Base-by-base conservation (phyloP, 2,329 filamentous ascomycete species). In the Mycosphaerella sp. region DNA sequence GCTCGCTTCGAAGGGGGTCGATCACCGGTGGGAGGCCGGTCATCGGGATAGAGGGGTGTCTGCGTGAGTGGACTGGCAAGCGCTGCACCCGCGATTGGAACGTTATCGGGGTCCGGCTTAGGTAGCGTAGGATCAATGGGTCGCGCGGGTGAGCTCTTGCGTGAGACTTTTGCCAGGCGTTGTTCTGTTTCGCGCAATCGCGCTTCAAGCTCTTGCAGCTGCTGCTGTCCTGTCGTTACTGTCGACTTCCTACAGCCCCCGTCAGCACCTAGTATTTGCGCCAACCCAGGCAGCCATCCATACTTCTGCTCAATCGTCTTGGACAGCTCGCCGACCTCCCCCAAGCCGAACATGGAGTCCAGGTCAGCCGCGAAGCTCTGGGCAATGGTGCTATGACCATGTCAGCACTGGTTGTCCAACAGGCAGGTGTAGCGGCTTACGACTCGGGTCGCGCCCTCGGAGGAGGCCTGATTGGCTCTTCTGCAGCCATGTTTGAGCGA, bases 331-430 rank as follows among this genome's bases (percentile, higher is more conserved):
- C 85, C 81, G 52, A 93, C 70, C 61, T 83, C 80, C 62, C 93
- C 87, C 66, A 96, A 84, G 65, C 86, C 85, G 75, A 96, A 96
- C 62, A 94, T 85, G 67, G 89, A 85, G 75, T 91, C 86, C 55
- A 96, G 77, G 68, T 91, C 87, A 40, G 82, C 77, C 53, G 89
- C 91, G 73, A 96, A 95, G 66, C 86, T 88, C 62, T 82, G 85
- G 48, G 89, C 90, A 71, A 95, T 83, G 55, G 87, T 93, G 58
- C 90, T 95, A 71, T 41, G 45, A 37, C 34, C 27, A 34, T n/a
- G 17, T 25, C 18, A 21, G 27, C 16, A 34, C 13, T 13, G 9
- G 12, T 16, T 18, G 25, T 30, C 21, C 45, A 25, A 4, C 14
- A 17, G 4, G 8, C 30, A 34, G 30, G 30, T 34, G 10, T 34